Percentiles rank a stretch among this genome's conserved stretches.
Conservation (phyloP, 2,329 filamentous ascomycete species). For the Apiospora marii region DNA sequence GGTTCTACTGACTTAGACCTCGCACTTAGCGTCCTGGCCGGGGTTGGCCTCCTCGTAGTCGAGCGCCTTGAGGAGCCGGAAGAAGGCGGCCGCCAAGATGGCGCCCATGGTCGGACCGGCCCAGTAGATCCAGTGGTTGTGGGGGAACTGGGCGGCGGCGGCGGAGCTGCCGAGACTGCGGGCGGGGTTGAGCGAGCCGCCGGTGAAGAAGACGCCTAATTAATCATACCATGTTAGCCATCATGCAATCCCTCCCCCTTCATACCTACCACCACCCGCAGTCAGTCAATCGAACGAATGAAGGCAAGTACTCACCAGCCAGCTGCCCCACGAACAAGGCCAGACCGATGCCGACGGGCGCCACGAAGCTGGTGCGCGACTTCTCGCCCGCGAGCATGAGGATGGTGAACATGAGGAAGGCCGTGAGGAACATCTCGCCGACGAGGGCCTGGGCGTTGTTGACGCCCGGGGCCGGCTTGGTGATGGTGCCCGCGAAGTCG, state of each 20-base stretch:
- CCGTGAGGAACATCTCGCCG: slow-evolving; percentile 68
- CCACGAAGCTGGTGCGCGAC: slow-evolving; percentile 70
- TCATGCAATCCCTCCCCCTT: too few species aligned
- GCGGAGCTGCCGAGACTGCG: slow-evolving; percentile 54
- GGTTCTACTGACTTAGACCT: neutral
- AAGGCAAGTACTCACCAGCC: slow-evolving; percentile 38
- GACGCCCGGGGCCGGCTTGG: slow-evolving; percentile 33
- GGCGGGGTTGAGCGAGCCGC: slow-evolving; percentile 52
- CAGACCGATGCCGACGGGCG: slow-evolving; percentile 72
- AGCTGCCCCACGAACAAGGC: slow-evolving; percentile 64
- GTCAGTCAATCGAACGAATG: too few species aligned
- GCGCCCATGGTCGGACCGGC: slow-evolving; percentile 53
- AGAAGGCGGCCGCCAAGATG: slow-evolving; percentile 50
- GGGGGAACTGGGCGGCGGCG: slow-evolving; percentile 44
- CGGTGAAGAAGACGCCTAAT: slow-evolving; percentile 49
- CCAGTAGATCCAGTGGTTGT: slow-evolving; percentile 55
- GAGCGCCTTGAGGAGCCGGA: slow-evolving; percentile 51
- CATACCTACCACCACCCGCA: too few species aligned
- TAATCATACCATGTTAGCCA: neutral
- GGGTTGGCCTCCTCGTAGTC: slow-evolving; percentile 52
- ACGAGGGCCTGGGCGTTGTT: slow-evolving; percentile 61
- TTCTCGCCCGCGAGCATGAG: slow-evolving; percentile 74
- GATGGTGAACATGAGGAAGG: slow-evolving; percentile 65
- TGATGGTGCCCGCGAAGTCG: slow-evolving; percentile 43
- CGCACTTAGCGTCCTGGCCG: slow-evolving; percentile 42